These are phyloP conservation scores for Aschersonia sp. DNA, from an alignment of 2,329 filamentous ascomycete genomes.

Conservation along the genomic window DNA sequence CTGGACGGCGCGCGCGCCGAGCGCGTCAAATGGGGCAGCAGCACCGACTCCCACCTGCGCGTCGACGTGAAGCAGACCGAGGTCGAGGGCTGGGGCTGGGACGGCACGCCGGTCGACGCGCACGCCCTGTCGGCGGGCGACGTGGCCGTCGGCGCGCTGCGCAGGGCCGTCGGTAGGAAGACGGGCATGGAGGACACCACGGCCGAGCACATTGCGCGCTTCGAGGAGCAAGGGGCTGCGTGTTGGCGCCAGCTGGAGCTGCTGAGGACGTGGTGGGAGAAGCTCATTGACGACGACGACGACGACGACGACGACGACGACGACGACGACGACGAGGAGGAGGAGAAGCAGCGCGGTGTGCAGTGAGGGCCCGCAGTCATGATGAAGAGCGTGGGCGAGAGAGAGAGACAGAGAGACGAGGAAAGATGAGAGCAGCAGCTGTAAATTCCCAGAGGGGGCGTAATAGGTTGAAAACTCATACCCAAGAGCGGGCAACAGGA, in stretches of 20 bases:
- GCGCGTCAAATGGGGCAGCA: slow-evolving; percentile 71
- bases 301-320: too few species aligned
- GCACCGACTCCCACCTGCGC: slow-evolving; percentile 42
- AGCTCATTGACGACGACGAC: slow-evolving; percentile 8
- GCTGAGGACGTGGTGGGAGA: slow-evolving; percentile 52
- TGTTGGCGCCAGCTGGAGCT: slow-evolving; percentile 61
- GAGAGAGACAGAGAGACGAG: too few species aligned
- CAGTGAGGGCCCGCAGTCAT: too few species aligned
- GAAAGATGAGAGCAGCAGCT: too few species aligned
- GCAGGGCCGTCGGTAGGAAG: slow-evolving; percentile 43
- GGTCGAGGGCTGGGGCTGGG: slow-evolving; percentile 73
- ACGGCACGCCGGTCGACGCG: slow-evolving; percentile 38
- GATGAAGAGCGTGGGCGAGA: too few species aligned
- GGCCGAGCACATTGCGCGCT: slow-evolving; percentile 41
- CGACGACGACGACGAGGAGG: too few species aligned
- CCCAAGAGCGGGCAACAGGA: too few species aligned
- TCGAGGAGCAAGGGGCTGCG: slow-evolving; percentile 44
- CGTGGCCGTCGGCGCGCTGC: slow-evolving; percentile 28
- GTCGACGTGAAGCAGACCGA: slow-evolving; percentile 61
- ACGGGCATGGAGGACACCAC: slow-evolving; percentile 43
- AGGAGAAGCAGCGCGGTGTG: too few species aligned
- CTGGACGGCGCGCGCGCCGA: slow-evolving; percentile 41
- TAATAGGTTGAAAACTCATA: too few species aligned
- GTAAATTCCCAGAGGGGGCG: too few species aligned
- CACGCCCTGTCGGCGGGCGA: slow-evolving; percentile 24